Conservation (phyloP, 164 flowering plant genomes). For the Magnolia officinalis region DNA sequence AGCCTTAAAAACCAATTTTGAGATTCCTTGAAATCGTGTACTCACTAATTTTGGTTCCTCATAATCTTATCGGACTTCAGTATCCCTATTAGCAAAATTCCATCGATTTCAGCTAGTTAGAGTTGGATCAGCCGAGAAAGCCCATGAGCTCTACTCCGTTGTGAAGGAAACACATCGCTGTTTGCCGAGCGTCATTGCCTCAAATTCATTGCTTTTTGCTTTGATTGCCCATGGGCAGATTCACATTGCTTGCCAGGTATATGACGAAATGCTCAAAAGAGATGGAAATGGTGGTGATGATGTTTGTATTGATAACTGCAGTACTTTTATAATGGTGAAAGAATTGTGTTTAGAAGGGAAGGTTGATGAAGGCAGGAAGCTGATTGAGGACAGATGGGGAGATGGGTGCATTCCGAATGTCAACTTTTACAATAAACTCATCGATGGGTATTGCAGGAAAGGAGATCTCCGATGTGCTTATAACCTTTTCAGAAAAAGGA, state of each 20-base stretch:
- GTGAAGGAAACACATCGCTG: slow-evolving; percentile 16
- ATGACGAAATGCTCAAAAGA: slow-evolving; percentile 56
- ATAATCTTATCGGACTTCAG: not conserved
- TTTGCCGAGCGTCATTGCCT: slow-evolving; percentile 52
- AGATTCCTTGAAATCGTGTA: not conserved
- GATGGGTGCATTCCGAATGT: slow-evolving; percentile 61
- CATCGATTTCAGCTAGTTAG: not conserved
- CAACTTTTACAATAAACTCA: slow-evolving; percentile 69
- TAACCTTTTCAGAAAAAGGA: slow-evolving; percentile 49
- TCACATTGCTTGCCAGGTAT: slow-evolving; percentile 39
- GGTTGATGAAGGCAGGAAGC: slow-evolving; percentile 58
- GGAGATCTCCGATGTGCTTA: slow-evolving; percentile 48
- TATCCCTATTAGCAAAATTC: not conserved
- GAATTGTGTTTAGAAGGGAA: slow-evolving; percentile 55
- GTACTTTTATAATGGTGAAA: slow-evolving; percentile 56
- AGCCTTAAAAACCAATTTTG: not conserved
- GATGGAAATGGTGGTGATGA: slow-evolving; percentile 25
- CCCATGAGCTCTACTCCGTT: slow-evolving; percentile 38
- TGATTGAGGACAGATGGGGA: slow-evolving; percentile 75
- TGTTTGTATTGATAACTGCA: slow-evolving; percentile 48
- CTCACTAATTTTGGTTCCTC: not conserved
- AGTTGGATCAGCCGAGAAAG: slow-evolving; percentile 32
- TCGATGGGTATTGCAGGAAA: slow-evolving; percentile 68
- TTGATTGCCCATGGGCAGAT: slow-evolving; percentile 31
- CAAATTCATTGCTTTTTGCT: slow-evolving; percentile 56